These are phyloP conservation scores for Sclerotinia trifoliorum DNA, from an alignment of 2,329 filamentous ascomycete species.

Conservation along the genomic window DNA sequence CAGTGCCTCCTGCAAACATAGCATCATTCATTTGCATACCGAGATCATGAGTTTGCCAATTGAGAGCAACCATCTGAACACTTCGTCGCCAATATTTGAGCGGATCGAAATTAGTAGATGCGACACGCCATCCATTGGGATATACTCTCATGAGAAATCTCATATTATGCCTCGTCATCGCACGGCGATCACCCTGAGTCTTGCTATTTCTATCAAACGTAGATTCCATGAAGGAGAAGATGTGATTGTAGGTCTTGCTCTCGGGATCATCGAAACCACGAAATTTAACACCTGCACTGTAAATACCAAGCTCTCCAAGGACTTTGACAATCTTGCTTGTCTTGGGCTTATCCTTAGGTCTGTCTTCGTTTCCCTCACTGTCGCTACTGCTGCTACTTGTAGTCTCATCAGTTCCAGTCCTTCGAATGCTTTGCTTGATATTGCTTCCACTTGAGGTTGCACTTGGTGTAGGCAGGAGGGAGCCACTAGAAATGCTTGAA, in stretches of 20 bases:
- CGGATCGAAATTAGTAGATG: conserved; percentile 92
- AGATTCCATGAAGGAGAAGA: conserved; percentile 91
- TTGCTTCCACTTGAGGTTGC: conserved; percentile 20
- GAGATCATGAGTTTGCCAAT: conserved; percentile 97
- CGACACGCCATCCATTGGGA: conserved; percentile 75
- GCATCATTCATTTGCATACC: conserved; percentile 96
- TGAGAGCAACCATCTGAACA: conserved; percentile 95
- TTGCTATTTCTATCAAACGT: conserved; percentile 81
- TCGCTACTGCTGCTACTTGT: conserved; percentile 80
- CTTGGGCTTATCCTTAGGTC: conserved; percentile 57
- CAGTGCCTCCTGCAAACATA: conserved; percentile 90
- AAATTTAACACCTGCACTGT: conserved; percentile 75
- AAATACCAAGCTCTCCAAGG: conserved; percentile 82
- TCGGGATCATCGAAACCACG: conserved; percentile 74
- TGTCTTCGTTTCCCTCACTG: conserved; percentile 51
- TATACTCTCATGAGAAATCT: conserved; percentile 92
- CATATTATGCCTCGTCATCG: conserved; percentile 87
- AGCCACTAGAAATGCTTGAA: conserved; percentile 49
- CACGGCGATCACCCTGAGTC: conserved; percentile 70
- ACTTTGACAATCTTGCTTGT: conserved; percentile 82
- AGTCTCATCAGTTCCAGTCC: conserved; percentile 50
- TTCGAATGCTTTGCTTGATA: conserved; percentile 30
- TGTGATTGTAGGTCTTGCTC: conserved; percentile 87
- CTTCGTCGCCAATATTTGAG: conserved; percentile 91
- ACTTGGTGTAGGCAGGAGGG: conserved; percentile 48